phyloP scores from a whole-genome alignment of 768 basidiomycete genomes.

The Boletus rubropictus region DNA sequence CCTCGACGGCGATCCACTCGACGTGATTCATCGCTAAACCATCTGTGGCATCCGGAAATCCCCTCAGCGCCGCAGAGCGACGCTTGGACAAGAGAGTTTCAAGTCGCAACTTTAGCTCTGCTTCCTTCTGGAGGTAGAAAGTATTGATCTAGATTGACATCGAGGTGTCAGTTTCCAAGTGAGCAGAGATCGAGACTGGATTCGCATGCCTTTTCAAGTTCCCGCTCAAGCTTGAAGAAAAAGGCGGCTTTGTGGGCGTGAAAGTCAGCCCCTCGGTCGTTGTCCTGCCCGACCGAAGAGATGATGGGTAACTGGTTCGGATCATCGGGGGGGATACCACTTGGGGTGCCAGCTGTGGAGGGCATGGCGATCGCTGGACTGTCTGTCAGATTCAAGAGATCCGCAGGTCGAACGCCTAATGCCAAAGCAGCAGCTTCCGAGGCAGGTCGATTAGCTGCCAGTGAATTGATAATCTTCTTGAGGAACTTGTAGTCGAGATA shows the following conservation, averaged over 20 bases:
- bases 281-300: conserved; percentile 56
- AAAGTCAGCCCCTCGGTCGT: conserved; percentile 76
- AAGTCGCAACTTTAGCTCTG: conserved; percentile 85
- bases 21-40: conserved; percentile 56
- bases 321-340: conserved; percentile 31
- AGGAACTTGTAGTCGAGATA: conserved; percentile 98
- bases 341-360: conserved; percentile 8
- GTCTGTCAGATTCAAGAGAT: conserved; percentile 36
- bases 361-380: conserved; percentile 30
- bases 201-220: conserved; percentile 82
- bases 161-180: conserved; percentile 1
- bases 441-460: conserved; percentile 83
- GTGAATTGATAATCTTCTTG: conserved; percentile 97
- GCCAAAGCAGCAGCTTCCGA: conserved; percentile 87
- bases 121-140: conserved; percentile 97
- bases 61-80: conserved; percentile 70
- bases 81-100: conserved; percentile 92
- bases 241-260: conserved; percentile 95
- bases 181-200: conserved; percentile 2
- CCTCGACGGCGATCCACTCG: conserved; percentile 94
- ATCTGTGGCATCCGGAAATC: conserved; percentile 61
- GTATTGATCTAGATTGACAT: conserved; percentile 76
- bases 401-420: conserved; percentile 69
- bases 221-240: conserved; percentile 97
- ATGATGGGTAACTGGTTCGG: conserved; percentile 53